Percentiles rank a stretch among this genome's conserved stretches.
phyloP scores from a whole-genome alignment of 495 filamentous ascomycete species.

The Copromyces sp. region DNA sequence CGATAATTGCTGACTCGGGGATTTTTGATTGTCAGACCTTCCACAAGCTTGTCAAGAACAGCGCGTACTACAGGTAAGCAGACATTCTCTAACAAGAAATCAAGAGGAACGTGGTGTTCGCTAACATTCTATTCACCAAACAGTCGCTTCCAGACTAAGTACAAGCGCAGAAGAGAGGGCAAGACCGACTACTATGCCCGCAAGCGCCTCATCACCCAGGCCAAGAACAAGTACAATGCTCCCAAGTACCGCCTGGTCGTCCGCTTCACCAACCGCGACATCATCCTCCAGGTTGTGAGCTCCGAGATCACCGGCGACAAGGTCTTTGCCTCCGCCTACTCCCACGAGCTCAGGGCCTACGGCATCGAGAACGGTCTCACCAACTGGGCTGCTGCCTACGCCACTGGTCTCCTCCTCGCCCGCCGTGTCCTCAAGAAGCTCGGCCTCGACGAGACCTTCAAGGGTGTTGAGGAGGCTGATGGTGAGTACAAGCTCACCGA shows the following conservation, averaged over 20 bases:
- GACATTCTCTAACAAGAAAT: background rate
- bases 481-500: constrained; percentile 92
- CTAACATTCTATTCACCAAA: constrained; percentile 13
- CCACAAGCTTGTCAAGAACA: constrained; percentile 93
- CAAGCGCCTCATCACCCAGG: constrained; percentile 98
- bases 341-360: constrained; percentile 94
- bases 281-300: constrained; percentile 93
- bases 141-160: constrained; percentile 99
- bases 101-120: background rate
- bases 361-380: constrained; percentile 96
- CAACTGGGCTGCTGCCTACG: constrained; percentile 99
- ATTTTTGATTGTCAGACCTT: constrained; percentile 56
- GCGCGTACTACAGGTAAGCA: constrained; percentile 91
- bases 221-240: constrained; percentile 99
- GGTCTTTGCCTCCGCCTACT: constrained; percentile 85
- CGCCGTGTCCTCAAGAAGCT: constrained; percentile 96
- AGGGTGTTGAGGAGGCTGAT: constrained; percentile 86
- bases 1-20: constrained; percentile 97
- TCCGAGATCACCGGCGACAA: constrained; percentile 98
- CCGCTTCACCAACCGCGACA: constrained; percentile 99
- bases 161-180: constrained; percentile 88
- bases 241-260: constrained; percentile 99
- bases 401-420: constrained; percentile 91
- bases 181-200: constrained; percentile 99
- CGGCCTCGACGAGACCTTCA: constrained; percentile 79